Conservation (phyloP, 164 flowering plant species). For the Berberis thunbergii region DNA sequence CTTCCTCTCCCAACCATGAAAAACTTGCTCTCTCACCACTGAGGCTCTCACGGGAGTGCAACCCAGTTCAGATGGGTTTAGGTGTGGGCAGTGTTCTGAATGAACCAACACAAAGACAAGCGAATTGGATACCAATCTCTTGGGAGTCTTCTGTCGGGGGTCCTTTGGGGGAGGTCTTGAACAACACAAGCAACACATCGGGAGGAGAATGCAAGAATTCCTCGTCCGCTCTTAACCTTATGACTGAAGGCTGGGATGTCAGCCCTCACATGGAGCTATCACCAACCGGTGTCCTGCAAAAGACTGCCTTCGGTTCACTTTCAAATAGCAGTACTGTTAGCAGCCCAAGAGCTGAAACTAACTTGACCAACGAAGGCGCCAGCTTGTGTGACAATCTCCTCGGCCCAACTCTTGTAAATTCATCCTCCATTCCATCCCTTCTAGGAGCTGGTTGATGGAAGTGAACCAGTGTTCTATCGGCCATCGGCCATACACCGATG, state of each 20-base stretch:
- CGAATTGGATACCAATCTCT: constrained; percentile 50
- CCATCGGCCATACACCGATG: neutral
- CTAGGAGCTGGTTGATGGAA: constrained; percentile 5
- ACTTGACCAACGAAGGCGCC: constrained; percentile 22
- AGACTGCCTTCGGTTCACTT: constrained; percentile 59
- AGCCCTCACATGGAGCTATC: constrained; percentile 54
- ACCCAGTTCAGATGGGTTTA: constrained; percentile 52
- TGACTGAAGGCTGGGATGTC: constrained; percentile 54
- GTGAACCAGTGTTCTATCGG: constrained; percentile 1
- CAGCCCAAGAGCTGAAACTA: constrained; percentile 58
- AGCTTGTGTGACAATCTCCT: constrained; percentile 29
- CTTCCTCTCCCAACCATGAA: constrained; percentile 48
- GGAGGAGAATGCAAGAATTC: constrained; percentile 22
- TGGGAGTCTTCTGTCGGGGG: constrained; percentile 81
- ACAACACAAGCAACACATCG: constrained; percentile 25
- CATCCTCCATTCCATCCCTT: constrained; percentile 29
- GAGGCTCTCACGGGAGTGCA: constrained; percentile 41
- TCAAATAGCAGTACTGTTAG: constrained; percentile 77
- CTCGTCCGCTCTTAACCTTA: constrained; percentile 43
- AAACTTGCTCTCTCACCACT: constrained; percentile 46
- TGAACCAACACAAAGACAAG: constrained; percentile 32
- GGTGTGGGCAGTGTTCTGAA: constrained; percentile 32
- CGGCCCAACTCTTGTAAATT: constrained; percentile 25
- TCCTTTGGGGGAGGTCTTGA: constrained; percentile 79
- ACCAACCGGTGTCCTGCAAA: constrained; percentile 72